These are phyloP conservation scores for Phlyctochytrium arcticum DNA, from an alignment of 192 early-diverging fungal species.

Conservation along the genomic window DNA sequence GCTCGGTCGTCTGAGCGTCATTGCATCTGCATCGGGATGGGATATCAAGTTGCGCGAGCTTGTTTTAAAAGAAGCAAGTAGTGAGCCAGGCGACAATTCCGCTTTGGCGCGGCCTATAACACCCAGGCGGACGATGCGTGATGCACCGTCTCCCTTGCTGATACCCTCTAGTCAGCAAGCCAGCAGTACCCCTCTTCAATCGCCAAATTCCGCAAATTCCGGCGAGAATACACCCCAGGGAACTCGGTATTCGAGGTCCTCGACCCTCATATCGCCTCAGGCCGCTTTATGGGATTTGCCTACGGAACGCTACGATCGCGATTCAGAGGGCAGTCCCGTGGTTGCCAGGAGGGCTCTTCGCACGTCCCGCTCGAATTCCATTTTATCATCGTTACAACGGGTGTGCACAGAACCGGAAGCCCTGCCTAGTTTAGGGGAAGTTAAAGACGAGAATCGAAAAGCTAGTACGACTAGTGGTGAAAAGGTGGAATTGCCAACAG, in stretches of 20 bases:
- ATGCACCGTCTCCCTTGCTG: no score
- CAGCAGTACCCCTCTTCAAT: no score
- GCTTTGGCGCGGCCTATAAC: no score
- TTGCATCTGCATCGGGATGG: slow-evolving; percentile 27
- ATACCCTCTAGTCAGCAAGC: no score
- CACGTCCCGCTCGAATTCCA: no score
- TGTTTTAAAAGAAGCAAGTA: slow-evolving; percentile 29
- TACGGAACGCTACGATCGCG: no score
- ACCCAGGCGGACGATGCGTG: no score
- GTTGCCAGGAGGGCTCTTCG: no score
- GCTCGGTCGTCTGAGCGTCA: slow-evolving; percentile 15
- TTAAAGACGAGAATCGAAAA: not conserved
- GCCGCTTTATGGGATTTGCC: not conserved
- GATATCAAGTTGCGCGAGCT: slow-evolving; percentile 31
- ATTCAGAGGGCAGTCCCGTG: not conserved
- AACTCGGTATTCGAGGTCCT: not conserved
- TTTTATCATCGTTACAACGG: not conserved
- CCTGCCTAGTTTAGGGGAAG: not conserved
- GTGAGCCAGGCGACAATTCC: no score
- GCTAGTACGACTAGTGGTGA: not conserved
- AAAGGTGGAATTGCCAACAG: no score
- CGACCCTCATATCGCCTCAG: not conserved
- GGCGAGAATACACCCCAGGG: not conserved
- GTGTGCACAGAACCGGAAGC: not conserved
- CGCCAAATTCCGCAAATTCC: not conserved